These are phyloP conservation scores for Penicillium sp. DNA, from an alignment of 2,329 filamentous ascomycete species.

Conservation along the genomic window DNA sequence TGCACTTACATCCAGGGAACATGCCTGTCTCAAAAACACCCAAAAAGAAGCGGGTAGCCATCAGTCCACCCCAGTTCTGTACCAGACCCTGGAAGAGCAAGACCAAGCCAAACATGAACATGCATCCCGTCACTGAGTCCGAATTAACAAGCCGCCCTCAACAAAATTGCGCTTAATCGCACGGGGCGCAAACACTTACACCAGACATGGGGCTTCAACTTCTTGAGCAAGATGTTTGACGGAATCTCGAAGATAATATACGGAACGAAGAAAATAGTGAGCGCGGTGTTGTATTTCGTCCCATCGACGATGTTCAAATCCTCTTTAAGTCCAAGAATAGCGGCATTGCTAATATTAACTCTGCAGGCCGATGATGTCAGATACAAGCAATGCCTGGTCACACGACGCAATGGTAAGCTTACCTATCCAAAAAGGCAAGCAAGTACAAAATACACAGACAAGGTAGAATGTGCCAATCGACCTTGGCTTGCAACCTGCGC, in stretches of 20 bases:
- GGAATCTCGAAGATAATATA: slow-evolving; percentile 61
- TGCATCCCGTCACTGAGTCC: slow-evolving; percentile 58
- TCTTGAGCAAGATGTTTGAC: slow-evolving; percentile 64
- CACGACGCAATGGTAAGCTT: slow-evolving; percentile 9
- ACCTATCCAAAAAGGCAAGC: slow-evolving; percentile 56
- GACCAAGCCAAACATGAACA: slow-evolving; percentile 72
- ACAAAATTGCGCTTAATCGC: background rate
- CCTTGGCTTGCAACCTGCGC: slow-evolving; percentile 56
- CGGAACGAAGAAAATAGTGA: slow-evolving; percentile 74
- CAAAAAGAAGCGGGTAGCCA: slow-evolving; percentile 76
- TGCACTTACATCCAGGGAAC: slow-evolving; percentile 52
- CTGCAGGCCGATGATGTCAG: slow-evolving; percentile 28
- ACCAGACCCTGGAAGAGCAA: slow-evolving; percentile 70
- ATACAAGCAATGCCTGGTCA: background rate
- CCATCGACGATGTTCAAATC: slow-evolving; percentile 52
- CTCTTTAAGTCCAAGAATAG: slow-evolving; percentile 54
- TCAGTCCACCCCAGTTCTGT: slow-evolving; percentile 64
- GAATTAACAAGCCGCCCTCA: background rate
- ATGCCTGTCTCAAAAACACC: slow-evolving; percentile 69
- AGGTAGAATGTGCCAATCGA: slow-evolving; percentile 63
- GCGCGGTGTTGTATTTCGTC: slow-evolving; percentile 61
- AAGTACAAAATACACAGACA: slow-evolving; percentile 65
- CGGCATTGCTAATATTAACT: slow-evolving; percentile 73
- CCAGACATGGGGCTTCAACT: slow-evolving; percentile 59
- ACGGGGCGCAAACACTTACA: slow-evolving; percentile 27